phyloP scores from a whole-genome alignment of 75 land plant species.

The Chamaecyparis obtusa region DNA sequence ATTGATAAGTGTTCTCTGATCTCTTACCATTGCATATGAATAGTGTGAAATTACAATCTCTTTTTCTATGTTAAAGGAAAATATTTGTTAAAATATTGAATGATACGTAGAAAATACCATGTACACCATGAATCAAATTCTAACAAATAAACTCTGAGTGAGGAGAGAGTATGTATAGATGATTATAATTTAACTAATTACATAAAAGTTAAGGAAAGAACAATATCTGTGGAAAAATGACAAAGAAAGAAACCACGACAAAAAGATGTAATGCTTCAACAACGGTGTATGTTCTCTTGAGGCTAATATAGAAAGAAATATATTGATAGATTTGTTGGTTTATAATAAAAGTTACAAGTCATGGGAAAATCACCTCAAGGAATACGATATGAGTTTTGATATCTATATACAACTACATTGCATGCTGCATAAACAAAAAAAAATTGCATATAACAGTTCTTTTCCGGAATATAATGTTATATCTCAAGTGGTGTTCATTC shows the following conservation, averaged over 20 bases:
- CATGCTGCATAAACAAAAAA: too few species aligned
- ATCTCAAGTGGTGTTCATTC: neutral
- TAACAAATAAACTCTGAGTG: neutral
- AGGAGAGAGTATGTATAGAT: neutral
- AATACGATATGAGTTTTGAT: neutral
- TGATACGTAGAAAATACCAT: neutral
- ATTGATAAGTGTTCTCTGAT: neutral
- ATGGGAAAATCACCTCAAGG: neutral
- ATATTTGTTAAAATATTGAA: neutral
- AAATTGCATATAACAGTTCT: neutral
- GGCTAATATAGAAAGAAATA: neutral
- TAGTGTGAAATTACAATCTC: neutral
- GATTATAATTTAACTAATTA: neutral
- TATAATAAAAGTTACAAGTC: neutral
- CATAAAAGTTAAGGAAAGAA: neutral
- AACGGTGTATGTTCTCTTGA: neutral
- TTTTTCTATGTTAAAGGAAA: slow-evolving; percentile 2
- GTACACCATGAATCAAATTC: neutral
- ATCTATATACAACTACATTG: neutral
- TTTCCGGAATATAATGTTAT: neutral
- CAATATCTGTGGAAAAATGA: neutral
- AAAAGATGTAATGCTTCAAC: neutral
- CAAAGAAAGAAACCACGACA: neutral
- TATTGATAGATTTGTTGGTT: neutral
- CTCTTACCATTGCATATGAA: neutral